phyloP scores from a whole-genome alignment of 2,329 filamentous ascomycete genomes.

The Laburnicola sp. region DNA sequence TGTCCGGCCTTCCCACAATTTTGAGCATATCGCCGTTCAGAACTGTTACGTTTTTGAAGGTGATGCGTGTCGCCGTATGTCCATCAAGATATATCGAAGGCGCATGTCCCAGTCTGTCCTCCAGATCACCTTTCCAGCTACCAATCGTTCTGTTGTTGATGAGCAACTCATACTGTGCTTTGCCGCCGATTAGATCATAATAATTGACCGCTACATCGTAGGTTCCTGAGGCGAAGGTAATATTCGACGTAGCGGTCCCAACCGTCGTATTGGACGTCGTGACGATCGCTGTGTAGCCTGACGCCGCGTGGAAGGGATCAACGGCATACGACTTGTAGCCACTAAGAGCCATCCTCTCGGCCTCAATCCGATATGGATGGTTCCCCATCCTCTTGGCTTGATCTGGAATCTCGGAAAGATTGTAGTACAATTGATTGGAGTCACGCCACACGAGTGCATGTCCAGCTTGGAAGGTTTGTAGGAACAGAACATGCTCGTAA shows the following conservation, averaged over 20 bases:
- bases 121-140: conserved; percentile 62
- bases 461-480: conserved; percentile 67
- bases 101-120: conserved; percentile 62
- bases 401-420: conserved; percentile 64
- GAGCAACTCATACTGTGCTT: conserved; percentile 58
- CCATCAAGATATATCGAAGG: conserved; percentile 64
- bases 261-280: conserved; percentile 57
- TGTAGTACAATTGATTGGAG: conserved; percentile 64
- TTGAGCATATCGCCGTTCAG: conserved; percentile 57
- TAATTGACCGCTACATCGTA: conserved; percentile 70
- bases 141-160: conserved; percentile 59
- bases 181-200: conserved; percentile 64
- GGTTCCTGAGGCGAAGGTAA: conserved; percentile 56
- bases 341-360: conserved; percentile 64
- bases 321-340: conserved; percentile 61
- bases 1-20: conserved; percentile 62
- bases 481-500: conserved; percentile 61
- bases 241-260: conserved; percentile 53
- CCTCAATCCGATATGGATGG: conserved; percentile 69
- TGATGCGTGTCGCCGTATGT: conserved; percentile 65
- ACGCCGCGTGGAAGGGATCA: conserved; percentile 63
- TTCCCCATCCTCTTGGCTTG: conserved; percentile 58
- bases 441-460: conserved; percentile 73
- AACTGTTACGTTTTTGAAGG: conserved; percentile 57
- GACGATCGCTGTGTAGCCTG: conserved; percentile 58